These are phyloP conservation scores for Hydnum rufescens DNA, from an alignment of 768 basidiomycete genomes.

Conservation along the genomic window DNA sequence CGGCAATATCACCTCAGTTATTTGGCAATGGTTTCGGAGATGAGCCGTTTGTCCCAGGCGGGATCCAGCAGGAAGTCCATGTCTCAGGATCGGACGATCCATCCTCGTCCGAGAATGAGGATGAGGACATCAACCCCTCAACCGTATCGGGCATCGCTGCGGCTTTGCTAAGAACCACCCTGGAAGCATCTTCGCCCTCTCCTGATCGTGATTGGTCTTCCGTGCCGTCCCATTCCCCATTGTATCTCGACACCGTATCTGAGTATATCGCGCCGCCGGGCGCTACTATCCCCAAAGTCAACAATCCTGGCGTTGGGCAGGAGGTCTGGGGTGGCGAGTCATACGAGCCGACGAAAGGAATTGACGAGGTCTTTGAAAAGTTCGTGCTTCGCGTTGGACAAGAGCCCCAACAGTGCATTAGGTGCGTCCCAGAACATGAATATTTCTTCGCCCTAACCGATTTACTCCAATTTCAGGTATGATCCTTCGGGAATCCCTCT, in stretches of 20 bases:
- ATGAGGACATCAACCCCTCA: constrained; percentile 13
- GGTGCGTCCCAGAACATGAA: constrained; percentile 25
- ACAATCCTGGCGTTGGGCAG: constrained; percentile 25
- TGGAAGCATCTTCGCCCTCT: constrained; percentile 27
- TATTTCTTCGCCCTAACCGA: neutral
- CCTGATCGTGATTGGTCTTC: constrained; percentile 3
- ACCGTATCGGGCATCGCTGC: constrained; percentile 37
- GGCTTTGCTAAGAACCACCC: too few relatives aligned
- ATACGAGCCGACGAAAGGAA: constrained; percentile 61
- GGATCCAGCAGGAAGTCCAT: constrained; percentile 16
- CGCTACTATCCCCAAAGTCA: constrained; percentile 12
- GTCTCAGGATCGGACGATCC: constrained; percentile 23
- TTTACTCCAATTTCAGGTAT: constrained; percentile 38
- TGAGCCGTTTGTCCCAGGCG: constrained; percentile 4
- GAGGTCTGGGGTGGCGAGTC: constrained; percentile 44
- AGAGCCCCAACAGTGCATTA: constrained; percentile 68
- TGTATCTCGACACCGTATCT: constrained; percentile 54
- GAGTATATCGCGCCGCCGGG: constrained; percentile 46
- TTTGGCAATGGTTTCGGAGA: constrained; percentile 25
- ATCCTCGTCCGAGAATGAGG: constrained; percentile 15
- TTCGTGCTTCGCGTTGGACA: constrained; percentile 54
- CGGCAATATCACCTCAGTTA: too few relatives aligned
- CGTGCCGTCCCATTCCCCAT: constrained; percentile 22
- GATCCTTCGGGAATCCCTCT: constrained; percentile 72
- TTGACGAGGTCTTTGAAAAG: constrained; percentile 72